A percentile compares a stretch with the other conserved stretches of the same genome.
Evolutionary conservation across 1,139 yeast genomes (phyloP).

Genomic region (Entelexis paramagnoliae): DNA sequence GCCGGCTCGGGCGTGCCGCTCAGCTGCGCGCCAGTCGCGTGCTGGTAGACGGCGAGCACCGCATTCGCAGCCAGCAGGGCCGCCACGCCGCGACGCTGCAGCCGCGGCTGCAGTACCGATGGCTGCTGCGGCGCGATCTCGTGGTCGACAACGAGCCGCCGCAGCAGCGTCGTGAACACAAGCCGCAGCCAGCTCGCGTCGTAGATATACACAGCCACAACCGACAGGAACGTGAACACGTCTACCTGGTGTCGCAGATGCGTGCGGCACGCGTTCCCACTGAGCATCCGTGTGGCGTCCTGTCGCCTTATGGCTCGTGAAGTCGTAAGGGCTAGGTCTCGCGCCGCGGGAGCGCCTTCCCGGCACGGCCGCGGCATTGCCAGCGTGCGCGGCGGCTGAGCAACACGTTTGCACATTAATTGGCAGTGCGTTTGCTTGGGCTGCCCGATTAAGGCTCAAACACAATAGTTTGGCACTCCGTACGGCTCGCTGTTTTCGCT

Average conservation of each 20-base stretch:
- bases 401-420: too few relatives aligned
- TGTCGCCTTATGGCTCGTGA: background rate
- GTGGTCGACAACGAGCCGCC: conserved; percentile 2
- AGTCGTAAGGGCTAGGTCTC: too few relatives aligned
- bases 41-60: background rate
- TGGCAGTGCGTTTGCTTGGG: too few relatives aligned
- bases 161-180: background rate
- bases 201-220: background rate
- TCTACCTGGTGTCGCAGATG: conserved; percentile 7
- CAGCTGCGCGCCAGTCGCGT: background rate
- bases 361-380: too few relatives aligned
- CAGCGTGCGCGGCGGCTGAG: too few relatives aligned
- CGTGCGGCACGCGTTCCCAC: conserved; percentile 1
- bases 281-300: conserved; percentile 3
- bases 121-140: background rate
- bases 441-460: too few relatives aligned
- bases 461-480: too few relatives aligned
- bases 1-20: background rate
- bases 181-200: conserved; percentile 9
- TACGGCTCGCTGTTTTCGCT: too few relatives aligned
- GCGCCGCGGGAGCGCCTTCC: too few relatives aligned
- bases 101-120: background rate
- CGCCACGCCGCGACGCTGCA: background rate
- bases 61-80: background rate
- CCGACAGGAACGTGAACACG: background rate